A percentile compares a stretch with the other conserved stretches of the same genome.
These are phyloP conservation scores for Rhynchospora breviuscula DNA, from an alignment of 176 grass and related monocot genomes.

Conservation along the genomic window DNA sequence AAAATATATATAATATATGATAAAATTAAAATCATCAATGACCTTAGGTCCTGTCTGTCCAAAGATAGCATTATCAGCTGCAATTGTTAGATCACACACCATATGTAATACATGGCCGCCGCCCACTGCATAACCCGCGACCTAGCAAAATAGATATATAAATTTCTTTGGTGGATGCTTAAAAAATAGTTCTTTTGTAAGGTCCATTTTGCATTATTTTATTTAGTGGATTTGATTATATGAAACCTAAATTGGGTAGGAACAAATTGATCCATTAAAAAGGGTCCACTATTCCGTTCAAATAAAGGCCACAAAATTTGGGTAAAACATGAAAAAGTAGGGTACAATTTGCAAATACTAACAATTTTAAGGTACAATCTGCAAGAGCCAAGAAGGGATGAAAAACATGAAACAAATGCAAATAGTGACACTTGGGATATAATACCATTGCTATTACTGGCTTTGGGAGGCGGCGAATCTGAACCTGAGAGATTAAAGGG, in stretches of 20 bases:
- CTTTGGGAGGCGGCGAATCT: slow-evolving; percentile 86
- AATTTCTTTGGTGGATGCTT: background rate
- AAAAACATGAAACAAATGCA: background rate
- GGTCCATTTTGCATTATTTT: background rate
- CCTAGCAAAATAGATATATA: slow-evolving; percentile 36
- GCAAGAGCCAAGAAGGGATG: background rate
- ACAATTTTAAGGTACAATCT: background rate
- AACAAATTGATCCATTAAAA: background rate
- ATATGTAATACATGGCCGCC: slow-evolving; percentile 89
- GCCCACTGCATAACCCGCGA: slow-evolving; percentile 85
- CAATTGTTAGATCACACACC: slow-evolving; percentile 87
- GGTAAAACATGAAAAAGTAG: background rate
- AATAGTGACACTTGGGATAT: background rate
- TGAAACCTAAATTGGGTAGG: background rate
- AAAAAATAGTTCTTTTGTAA: background rate
- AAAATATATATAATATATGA: no score
- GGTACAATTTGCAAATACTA: background rate
- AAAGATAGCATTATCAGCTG: slow-evolving; percentile 86
- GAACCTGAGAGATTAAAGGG: slow-evolving; percentile 41
- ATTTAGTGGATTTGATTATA: background rate
- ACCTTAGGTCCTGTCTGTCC: slow-evolving; percentile 93
- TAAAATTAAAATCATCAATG: background rate
- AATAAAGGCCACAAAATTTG: background rate
- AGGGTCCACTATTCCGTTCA: background rate
- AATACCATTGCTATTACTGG: slow-evolving; percentile 86